Percentiles rank a stretch among this genome's conserved stretches.
phyloP scores from a whole-genome alignment of 73 alveolate genomes.

The Tetrahymena elliotti region DNA sequence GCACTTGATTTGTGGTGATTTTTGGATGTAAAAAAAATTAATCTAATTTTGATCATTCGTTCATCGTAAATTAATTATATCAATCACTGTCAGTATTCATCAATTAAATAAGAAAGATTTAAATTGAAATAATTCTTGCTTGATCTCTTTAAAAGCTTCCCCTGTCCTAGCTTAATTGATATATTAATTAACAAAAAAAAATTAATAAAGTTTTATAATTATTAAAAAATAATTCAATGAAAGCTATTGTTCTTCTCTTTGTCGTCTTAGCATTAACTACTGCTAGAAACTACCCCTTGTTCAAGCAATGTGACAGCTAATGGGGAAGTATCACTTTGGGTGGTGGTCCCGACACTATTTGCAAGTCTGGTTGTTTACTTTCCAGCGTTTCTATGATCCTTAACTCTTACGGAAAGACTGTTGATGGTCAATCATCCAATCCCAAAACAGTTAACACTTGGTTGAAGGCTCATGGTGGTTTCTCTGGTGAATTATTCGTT shows the following conservation, averaged over 20 bases:
- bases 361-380: conserved; percentile 51
- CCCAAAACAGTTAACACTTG: conserved; percentile 49
- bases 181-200: not conserved
- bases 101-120: not conserved
- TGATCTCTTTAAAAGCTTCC: not conserved
- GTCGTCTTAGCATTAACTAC: not conserved
- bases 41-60: not conserved
- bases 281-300: conserved; percentile 41
- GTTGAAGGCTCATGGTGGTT: conserved; percentile 52
- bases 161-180: not conserved
- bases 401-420: conserved; percentile 10
- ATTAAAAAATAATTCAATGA: conserved; percentile 3
- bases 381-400: conserved; percentile 52
- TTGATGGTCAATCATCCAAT: conserved; percentile 22
- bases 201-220: not conserved
- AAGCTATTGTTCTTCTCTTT: conserved; percentile 8
- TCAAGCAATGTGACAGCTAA: conserved; percentile 35
- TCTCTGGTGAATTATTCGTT: conserved; percentile 48
- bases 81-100: not conserved
- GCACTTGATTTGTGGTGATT: not conserved
- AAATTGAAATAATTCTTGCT: too few relatives aligned
- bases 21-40: not conserved
- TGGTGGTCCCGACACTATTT: conserved; percentile 36
- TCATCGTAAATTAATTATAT: not conserved
- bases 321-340: conserved; percentile 40